These are phyloP conservation scores for Aaosphaeria pasadenensis DNA, from an alignment of 2,329 filamentous ascomycete genomes.

Conservation along the genomic window DNA sequence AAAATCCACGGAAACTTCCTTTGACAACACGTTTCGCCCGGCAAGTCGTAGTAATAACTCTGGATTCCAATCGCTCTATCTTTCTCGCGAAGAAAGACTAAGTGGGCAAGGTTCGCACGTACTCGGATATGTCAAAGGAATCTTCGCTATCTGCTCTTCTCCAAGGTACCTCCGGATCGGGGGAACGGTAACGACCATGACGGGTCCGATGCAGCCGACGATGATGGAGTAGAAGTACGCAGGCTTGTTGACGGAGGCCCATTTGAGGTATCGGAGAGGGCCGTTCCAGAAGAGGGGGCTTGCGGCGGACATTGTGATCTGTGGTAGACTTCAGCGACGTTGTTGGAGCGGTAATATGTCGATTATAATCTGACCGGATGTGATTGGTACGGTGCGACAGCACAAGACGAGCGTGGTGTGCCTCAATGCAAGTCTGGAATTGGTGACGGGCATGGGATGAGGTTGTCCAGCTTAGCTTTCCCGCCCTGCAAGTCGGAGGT, in stretches of 20 bases:
- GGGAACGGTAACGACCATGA: constrained; percentile 67
- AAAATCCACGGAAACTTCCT: constrained; percentile 1
- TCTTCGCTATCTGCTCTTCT: constrained; percentile 62
- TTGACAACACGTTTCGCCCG: no score
- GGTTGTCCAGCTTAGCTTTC: no score
- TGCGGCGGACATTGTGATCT: constrained; percentile 56
- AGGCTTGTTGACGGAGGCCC: constrained; percentile 83
- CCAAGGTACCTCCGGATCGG: constrained; percentile 70
- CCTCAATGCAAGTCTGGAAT: no score
- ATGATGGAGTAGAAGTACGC: constrained; percentile 86
- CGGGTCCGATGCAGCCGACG: constrained; percentile 70
- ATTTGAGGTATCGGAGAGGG: constrained; percentile 81
- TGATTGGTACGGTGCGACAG: no score
- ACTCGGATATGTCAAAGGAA: constrained; percentile 94
- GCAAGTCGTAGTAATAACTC: no score
- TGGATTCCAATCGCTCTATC: not conserved
- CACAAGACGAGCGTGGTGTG: no score
- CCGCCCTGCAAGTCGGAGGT: constrained; percentile 9
- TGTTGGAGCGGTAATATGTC: no score
- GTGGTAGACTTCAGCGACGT: no score
- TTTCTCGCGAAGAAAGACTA: not conserved
- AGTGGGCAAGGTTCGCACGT: constrained; percentile 42
- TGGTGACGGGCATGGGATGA: no score
- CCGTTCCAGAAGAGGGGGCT: constrained; percentile 72
- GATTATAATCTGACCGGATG: no score